Base-by-base conservation (phyloP, 1,284 basidiomycete genomes). In the Austroboletus rostrupii region DNA sequence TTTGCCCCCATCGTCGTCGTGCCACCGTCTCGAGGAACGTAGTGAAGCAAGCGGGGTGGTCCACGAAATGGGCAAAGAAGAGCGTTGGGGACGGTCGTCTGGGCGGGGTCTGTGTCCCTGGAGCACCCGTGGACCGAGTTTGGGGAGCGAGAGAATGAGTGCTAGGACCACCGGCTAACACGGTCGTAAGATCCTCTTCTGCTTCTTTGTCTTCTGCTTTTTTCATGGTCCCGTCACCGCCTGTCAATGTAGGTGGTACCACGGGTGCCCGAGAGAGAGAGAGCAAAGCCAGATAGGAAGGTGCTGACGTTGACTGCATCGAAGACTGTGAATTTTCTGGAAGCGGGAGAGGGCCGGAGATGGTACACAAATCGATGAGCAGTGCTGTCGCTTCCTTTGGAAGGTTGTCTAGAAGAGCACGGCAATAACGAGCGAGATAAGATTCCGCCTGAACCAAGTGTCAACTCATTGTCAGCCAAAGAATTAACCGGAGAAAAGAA, bases 41-140 rank as follows among this genome's bases (percentile, higher is more conserved):
- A 35, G 91, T 78, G 59, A 99, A 96, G 48, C 90, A 81, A 2
- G 76, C 76, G 53, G 87, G 84, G 61, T 96, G 92, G 59, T 95
- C 91, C 37, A 97, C 87, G 58, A 97, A 99, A 67, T 97, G 92
- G 0, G 95, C 86, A 62, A 98, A 98, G 68, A 93, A 97, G 29
- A 88, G 75, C 1, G 86, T 77, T 0, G 95, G 93, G 0, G 92
- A 92, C 0, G 92, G 90, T 0, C 83, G 76, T 53, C 81, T 79
- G 48, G 72, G 63, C 2, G 67, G 68, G 0, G 57, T 54, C 13
- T 63, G 59, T 1, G 57, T 48, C 6, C 44, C 65, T 61, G 54
- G 20, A 32, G 62, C 61, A 3, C 59, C 37, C 8, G 48, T 23
- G 14, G 58, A 38, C 38, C 39, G 53, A 21, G 12, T 39, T 16